phyloP scores from a whole-genome alignment of 208 protist genomes.

The Trypanosoma cruzi region DNA sequence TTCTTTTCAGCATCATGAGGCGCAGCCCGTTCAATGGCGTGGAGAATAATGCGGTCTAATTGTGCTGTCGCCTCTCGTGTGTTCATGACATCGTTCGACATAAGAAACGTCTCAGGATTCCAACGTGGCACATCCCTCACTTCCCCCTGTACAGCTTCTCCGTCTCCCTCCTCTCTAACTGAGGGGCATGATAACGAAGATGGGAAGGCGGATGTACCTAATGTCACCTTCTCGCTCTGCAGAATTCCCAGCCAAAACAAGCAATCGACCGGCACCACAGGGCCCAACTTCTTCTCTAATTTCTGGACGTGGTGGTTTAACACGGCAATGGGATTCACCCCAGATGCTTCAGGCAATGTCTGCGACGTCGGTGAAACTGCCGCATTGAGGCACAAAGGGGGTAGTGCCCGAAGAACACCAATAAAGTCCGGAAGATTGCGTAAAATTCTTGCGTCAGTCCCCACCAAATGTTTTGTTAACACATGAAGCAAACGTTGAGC shows the following conservation, averaged over 20 bases:
- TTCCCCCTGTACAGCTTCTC: not conserved
- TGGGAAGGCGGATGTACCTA: not conserved
- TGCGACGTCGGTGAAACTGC: not conserved
- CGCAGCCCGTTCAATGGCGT: not conserved
- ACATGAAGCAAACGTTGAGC: not conserved
- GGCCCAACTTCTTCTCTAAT: slow-evolving; percentile 12
- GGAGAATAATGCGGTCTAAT: not conserved
- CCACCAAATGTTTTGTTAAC: slow-evolving; percentile 6
- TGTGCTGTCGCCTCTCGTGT: not conserved
- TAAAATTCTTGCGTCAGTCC: slow-evolving; percentile 7
- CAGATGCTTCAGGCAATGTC: not conserved
- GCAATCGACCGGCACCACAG: slow-evolving; percentile 15
- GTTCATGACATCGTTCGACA: slow-evolving; percentile 5
- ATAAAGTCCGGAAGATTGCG: slow-evolving; percentile 15
- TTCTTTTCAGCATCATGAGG: not conserved
- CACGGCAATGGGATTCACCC: not conserved
- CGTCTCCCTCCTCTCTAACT: not conserved
- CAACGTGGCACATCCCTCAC: not conserved
- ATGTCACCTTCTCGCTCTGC: not conserved
- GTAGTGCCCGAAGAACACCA: slow-evolving; percentile 18
- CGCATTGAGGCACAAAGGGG: not conserved
- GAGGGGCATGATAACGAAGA: not conserved
- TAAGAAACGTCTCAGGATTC: slow-evolving; percentile 14
- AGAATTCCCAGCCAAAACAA: slow-evolving; percentile 21
- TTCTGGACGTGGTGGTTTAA: slow-evolving; percentile 3